Evolutionary conservation across 1,139 yeast species (phyloP).

Genomic region (Kodamaea fungicola): DNA sequence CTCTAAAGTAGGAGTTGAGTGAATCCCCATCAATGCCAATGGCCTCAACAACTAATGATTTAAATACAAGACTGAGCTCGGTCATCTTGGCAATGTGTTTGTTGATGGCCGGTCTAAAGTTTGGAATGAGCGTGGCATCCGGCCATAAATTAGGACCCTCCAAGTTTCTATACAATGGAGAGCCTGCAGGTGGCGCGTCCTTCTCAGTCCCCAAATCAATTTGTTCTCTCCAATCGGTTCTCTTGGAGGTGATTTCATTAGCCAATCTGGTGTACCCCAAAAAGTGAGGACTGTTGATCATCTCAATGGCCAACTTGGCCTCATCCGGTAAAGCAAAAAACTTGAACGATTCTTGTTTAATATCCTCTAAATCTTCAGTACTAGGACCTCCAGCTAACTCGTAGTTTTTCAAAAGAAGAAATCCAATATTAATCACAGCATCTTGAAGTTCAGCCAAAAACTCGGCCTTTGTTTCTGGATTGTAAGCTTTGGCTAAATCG

Average conservation of each 20-base stretch:
- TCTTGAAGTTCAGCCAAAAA: slow-evolving; percentile 46
- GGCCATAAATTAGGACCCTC: slow-evolving; percentile 72
- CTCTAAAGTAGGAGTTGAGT: slow-evolving; percentile 48
- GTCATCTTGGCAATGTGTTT: slow-evolving; percentile 49
- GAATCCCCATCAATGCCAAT: slow-evolving; percentile 46
- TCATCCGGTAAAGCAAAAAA: slow-evolving; percentile 53
- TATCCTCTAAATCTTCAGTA: slow-evolving; percentile 31
- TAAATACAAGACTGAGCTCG: slow-evolving; percentile 37
- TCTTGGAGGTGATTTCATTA: slow-evolving; percentile 60
- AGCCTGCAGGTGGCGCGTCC: slow-evolving; percentile 42
- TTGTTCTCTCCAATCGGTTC: slow-evolving; percentile 66
- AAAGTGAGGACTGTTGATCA: slow-evolving; percentile 64
- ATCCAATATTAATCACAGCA: slow-evolving; percentile 62
- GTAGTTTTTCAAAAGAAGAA: slow-evolving; percentile 51
- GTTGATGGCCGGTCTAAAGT: slow-evolving; percentile 44
- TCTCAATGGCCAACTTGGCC: slow-evolving; percentile 51
- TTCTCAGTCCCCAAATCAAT: slow-evolving; percentile 64
- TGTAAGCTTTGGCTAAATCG: slow-evolving; percentile 30
- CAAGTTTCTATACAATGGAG: slow-evolving; percentile 53
- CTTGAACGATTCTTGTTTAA: slow-evolving; percentile 42
- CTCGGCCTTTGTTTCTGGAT: slow-evolving; percentile 38
- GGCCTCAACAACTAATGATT: slow-evolving; percentile 51
- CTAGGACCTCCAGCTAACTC: slow-evolving; percentile 29
- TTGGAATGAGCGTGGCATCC: slow-evolving; percentile 43
- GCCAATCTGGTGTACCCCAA: slow-evolving; percentile 66